Evolutionary conservation across 768 basidiomycete species (phyloP).

Genomic region (Peribolospora kevripleyi): DNA sequence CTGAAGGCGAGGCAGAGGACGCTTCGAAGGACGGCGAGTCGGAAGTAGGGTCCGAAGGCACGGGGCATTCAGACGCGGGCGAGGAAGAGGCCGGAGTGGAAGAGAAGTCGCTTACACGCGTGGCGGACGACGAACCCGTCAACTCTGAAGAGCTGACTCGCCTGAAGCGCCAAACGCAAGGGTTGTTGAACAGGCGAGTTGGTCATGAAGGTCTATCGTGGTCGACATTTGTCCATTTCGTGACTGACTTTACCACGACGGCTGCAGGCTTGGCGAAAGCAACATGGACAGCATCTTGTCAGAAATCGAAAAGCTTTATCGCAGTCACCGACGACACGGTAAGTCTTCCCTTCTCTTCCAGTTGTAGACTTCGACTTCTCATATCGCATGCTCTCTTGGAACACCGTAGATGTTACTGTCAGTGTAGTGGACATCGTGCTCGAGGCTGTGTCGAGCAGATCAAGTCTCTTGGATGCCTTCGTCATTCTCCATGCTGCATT

Average conservation of each 20-base stretch:
- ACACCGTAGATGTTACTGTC: slow-evolving; percentile 46
- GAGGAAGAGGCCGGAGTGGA: slow-evolving; percentile 20
- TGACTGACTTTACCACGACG: neutral
- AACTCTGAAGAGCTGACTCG: slow-evolving; percentile 26
- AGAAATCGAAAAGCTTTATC: slow-evolving; percentile 49
- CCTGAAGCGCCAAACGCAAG: slow-evolving; percentile 54
- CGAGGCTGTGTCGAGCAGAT: slow-evolving; percentile 51
- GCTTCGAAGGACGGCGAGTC: neutral
- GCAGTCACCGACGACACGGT: slow-evolving; percentile 58
- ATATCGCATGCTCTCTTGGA: neutral
- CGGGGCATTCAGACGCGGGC: slow-evolving; percentile 15
- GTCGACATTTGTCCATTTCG: neutral
- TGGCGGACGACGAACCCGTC: too few species aligned
- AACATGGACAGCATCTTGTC: slow-evolving; percentile 54
- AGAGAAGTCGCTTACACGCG: slow-evolving; percentile 5
- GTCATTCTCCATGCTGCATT: slow-evolving; percentile 71
- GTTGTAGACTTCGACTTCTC: neutral
- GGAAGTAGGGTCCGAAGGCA: slow-evolving; percentile 7
- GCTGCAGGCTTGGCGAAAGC: slow-evolving; percentile 57
- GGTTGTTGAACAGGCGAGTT: slow-evolving; percentile 55
- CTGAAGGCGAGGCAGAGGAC: slow-evolving; percentile 8
- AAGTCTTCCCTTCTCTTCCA: slow-evolving; percentile 5
- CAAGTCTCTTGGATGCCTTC: slow-evolving; percentile 63
- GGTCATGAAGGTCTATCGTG: neutral
- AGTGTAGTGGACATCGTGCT: slow-evolving; percentile 52